Evolutionary conservation across 805 yeast genomes (phyloP), one percentile per base, ranked within the genome.

Genomic region (Myxozyma vanderwaltii): DNA sequence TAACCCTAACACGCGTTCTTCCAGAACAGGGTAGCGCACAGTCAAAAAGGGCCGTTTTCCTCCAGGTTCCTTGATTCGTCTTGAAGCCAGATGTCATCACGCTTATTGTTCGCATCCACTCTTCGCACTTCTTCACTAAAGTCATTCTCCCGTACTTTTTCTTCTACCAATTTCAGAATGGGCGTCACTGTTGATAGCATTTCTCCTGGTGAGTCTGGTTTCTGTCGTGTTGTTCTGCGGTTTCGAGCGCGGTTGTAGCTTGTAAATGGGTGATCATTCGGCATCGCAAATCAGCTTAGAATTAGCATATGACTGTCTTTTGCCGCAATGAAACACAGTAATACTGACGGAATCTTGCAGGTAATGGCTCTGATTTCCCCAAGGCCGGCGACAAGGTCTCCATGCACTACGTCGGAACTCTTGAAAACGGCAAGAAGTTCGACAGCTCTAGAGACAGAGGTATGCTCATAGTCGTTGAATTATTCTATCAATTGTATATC

Each of bases 371-470:
- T 72, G 86, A 85, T 70, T 91, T 80, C 84, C 97, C 98, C 72
- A 80, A 86, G 75, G 74, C 79, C 41, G 97, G 97, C 69, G 97
- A 91, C 78, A 77, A 80, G 66, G 94, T 92, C 67, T 86, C 97
- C 65, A 92, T 92, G 73, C 97, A 92, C 79, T 92, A 92, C 84
- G 87, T 89, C 54, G 98, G 98, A 70, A 91, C 96, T 59, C 82
- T 92, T 72, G 96, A 89, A 76, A 88, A 89, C 76, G 98, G 98
- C 71, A 90, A 89, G 80, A 89, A 89, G 78, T 92, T 92, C 74
- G 98, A 92, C 76, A 89, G 97, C 54, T 91, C 97, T 57, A 82
- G 91, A 69, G 96, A 90, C 81, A 86, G 97, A 79, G 94, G 65
- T 62, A 35, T 8, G 54, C 2, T 45, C 23, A 2, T 26, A 10